phyloP scores from a whole-genome alignment of 345 rosid genomes.

The Hevea brasiliensis region DNA sequence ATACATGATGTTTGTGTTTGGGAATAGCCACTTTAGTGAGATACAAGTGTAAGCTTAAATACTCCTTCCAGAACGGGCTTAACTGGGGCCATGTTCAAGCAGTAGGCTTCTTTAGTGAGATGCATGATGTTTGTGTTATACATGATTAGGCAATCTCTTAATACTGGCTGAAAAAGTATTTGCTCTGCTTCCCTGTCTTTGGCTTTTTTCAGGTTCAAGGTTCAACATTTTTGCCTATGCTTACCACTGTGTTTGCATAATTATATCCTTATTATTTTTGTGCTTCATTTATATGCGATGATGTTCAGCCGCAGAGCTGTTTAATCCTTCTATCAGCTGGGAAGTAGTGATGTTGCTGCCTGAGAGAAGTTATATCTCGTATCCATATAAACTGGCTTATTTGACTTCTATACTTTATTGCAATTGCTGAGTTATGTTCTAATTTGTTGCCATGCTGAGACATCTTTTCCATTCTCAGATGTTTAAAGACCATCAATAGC shows the following conservation, averaged over 20 bases:
- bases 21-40: no score
- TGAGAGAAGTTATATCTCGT: neutral
- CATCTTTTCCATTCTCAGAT: constrained; percentile 41
- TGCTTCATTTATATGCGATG: neutral
- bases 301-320: neutral
- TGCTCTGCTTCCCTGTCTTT: neutral
- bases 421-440: neutral
- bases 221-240: neutral
- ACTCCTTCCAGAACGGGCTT: neutral
- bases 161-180: neutral
- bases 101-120: neutral
- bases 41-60: neutral
- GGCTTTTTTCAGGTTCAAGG: neutral
- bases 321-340: neutral
- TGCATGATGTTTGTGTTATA: neutral
- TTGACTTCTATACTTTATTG: neutral
- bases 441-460: neutral
- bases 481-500: constrained; percentile 93
- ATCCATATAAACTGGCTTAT: neutral
- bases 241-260: neutral
- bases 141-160: neutral
- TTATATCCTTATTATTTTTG: neutral
- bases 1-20: no score
- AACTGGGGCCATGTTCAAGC: neutral
- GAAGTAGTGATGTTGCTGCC: neutral